A percentile compares a stretch with the other conserved stretches of the same genome.
Evolutionary conservation across 805 yeast species (phyloP).

Genomic region (Teunomyces atbi): DNA sequence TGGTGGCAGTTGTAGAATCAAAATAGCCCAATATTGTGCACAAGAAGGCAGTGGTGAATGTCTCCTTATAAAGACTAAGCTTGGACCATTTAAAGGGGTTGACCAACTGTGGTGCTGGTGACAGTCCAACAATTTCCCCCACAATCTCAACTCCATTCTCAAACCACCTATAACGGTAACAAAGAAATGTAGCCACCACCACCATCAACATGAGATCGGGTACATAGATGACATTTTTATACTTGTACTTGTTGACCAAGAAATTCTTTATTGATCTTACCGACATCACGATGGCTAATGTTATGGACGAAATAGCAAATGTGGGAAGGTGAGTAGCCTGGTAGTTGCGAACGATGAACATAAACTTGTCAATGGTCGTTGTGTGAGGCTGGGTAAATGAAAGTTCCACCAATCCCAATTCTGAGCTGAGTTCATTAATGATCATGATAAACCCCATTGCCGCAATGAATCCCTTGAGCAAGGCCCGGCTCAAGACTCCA

Average conservation of each 20-base stretch:
- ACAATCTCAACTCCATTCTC: conserved; percentile 27
- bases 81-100: conserved; percentile 24
- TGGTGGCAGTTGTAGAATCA: conserved; percentile 36
- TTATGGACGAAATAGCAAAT: conserved; percentile 16
- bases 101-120: conserved; percentile 5
- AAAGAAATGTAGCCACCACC: conserved; percentile 25
- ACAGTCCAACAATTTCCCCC: conserved; percentile 20
- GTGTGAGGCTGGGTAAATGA: conserved; percentile 19
- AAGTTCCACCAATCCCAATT: conserved; percentile 27
- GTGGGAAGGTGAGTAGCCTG: conserved; percentile 16
- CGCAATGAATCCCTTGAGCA: conserved; percentile 78
- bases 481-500: conserved; percentile 71
- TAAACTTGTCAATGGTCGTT: conserved; percentile 21
- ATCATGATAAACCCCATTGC: conserved; percentile 87
- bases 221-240: conserved; percentile 21
- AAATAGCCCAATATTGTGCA: conserved; percentile 34
- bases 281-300: conserved; percentile 20
- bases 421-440: conserved; percentile 52
- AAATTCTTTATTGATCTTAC: conserved; percentile 18
- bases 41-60: conserved; percentile 29
- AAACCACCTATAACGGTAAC: conserved; percentile 24
- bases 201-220: conserved; percentile 36
- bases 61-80: conserved; percentile 20
- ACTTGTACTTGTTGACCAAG: conserved; percentile 15
- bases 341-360: conserved; percentile 12